These are phyloP conservation scores for Harringtonia lauricola DNA, from an alignment of 2,329 filamentous ascomycete species.

Conservation along the genomic window DNA sequence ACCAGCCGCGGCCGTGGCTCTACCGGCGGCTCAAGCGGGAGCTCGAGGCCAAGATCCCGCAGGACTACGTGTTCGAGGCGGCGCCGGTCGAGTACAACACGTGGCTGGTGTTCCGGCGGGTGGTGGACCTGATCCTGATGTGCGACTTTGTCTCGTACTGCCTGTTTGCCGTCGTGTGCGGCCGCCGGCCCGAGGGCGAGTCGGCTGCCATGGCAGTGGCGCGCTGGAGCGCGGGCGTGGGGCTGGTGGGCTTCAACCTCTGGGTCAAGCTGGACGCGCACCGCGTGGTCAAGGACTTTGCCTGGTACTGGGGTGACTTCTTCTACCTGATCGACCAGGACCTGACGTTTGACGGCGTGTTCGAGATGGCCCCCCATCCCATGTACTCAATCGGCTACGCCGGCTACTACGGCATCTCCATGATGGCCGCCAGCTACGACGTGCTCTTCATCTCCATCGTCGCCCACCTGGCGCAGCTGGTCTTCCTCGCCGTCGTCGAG, in stretches of 20 bases:
- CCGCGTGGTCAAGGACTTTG: constrained; percentile 95
- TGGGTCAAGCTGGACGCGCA: constrained; percentile 99
- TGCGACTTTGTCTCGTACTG: constrained; percentile 97
- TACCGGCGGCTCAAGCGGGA: constrained; percentile 80
- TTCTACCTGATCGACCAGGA: constrained; percentile 98
- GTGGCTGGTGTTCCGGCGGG: constrained; percentile 89
- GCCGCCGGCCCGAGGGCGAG: constrained; percentile 64
- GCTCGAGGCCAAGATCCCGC: constrained; percentile 86
- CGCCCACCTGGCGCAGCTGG: constrained; percentile 88
- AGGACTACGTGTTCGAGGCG: constrained; percentile 87
- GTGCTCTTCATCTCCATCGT: constrained; percentile 94
- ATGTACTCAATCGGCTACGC: constrained; percentile 99
- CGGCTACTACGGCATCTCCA: constrained; percentile 94
- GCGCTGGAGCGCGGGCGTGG: constrained; percentile 70
- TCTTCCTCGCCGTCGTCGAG: constrained; percentile 83
- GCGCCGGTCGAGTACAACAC: constrained; percentile 98
- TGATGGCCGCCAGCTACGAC: constrained; percentile 96
- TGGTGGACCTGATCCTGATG: constrained; percentile 96
- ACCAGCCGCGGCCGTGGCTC: constrained; percentile 71
- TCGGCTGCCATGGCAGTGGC: constrained; percentile 53
- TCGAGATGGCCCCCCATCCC: constrained; percentile 96
- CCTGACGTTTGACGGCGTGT: constrained; percentile 95
- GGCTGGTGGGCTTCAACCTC: constrained; percentile 83
- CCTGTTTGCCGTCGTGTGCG: constrained; percentile 86
- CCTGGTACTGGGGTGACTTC: constrained; percentile 99